Evolutionary conservation across 1,139 yeast species (phyloP).

Genomic region (Kluyveromyces marxianus): DNA sequence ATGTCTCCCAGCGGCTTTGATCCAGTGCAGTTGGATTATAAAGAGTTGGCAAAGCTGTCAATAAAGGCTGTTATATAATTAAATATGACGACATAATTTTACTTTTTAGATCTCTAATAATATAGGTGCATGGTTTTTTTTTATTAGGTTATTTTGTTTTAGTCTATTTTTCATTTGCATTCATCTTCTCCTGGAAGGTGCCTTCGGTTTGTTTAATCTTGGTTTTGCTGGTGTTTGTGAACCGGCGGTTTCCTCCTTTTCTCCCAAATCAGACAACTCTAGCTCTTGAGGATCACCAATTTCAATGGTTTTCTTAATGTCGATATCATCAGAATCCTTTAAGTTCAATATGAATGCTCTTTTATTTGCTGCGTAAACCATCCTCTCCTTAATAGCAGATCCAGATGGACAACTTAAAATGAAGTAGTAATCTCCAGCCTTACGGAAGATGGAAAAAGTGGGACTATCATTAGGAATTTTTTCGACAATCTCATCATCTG

Average conservation of each 20-base stretch:
- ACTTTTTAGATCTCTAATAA: too few relatives aligned
- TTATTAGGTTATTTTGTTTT: background rate
- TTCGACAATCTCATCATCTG: conserved; percentile 24
- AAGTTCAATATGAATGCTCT: conserved; percentile 55
- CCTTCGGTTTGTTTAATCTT: conserved; percentile 47
- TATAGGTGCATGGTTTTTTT: too few relatives aligned
- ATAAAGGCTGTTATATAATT: conserved; percentile 5
- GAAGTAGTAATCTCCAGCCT: conserved; percentile 35
- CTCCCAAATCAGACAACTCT: conserved; percentile 35
- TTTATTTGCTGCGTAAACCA: conserved; percentile 85
- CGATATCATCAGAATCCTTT: conserved; percentile 30
- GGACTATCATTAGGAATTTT: conserved; percentile 37
- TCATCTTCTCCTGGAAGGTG: conserved; percentile 35
- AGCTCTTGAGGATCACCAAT: conserved; percentile 65
- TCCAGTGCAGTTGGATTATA: conserved; percentile 16
- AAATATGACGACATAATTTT: too few relatives aligned
- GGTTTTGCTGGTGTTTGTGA: conserved; percentile 15
- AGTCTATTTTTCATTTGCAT: background rate
- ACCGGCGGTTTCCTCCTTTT: conserved; percentile 13
- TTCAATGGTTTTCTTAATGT: conserved; percentile 43
- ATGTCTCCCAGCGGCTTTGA: conserved; percentile 22
- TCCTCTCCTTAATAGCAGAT: conserved; percentile 81
- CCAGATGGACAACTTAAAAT: conserved; percentile 88
- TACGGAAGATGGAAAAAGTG: conserved; percentile 52
- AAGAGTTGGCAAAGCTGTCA: conserved; percentile 11